Percentiles rank a stretch among this genome's conserved stretches.
Evolutionary conservation across 106 monocot genomes (phyloP).

Genomic region (Acorus gramineus): DNA sequence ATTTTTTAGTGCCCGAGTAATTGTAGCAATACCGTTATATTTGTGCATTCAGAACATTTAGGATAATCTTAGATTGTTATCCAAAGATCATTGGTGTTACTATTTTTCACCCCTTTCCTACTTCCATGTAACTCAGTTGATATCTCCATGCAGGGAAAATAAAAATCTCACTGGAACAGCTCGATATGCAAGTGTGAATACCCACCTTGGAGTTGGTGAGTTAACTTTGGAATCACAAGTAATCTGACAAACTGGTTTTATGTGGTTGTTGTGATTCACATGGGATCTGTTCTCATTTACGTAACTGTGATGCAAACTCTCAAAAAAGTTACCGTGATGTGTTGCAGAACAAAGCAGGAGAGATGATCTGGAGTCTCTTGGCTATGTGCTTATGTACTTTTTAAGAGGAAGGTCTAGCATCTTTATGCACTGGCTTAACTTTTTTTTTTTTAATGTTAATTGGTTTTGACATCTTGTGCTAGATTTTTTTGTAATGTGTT

Average conservation of each 20-base stretch:
- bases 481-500: background rate
- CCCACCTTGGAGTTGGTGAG: constrained; percentile 71
- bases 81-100: too few relatives aligned
- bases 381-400: constrained; percentile 86
- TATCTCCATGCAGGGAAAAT: constrained; percentile 35
- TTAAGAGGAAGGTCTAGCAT: constrained; percentile 63
- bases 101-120: too few relatives aligned
- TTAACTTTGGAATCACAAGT: constrained; percentile 1
- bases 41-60: too few relatives aligned
- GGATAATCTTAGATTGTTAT: too few relatives aligned
- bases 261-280: background rate
- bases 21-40: too few relatives aligned
- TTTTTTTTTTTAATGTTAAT: background rate
- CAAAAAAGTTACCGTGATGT: background rate
- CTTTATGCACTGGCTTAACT: background rate
- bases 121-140: too few relatives aligned
- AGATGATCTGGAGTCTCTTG: constrained; percentile 90
- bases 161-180: constrained; percentile 57
- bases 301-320: too few relatives aligned
- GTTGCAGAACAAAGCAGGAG: constrained; percentile 83
- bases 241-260: background rate
- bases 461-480: background rate
- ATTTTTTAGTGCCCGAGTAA: too few relatives aligned
- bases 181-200: constrained; percentile 74
- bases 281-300: too few relatives aligned